These are phyloP conservation scores for Solanum dulcamara DNA, from an alignment of 257 asterid species.

Conservation along the genomic window DNA sequence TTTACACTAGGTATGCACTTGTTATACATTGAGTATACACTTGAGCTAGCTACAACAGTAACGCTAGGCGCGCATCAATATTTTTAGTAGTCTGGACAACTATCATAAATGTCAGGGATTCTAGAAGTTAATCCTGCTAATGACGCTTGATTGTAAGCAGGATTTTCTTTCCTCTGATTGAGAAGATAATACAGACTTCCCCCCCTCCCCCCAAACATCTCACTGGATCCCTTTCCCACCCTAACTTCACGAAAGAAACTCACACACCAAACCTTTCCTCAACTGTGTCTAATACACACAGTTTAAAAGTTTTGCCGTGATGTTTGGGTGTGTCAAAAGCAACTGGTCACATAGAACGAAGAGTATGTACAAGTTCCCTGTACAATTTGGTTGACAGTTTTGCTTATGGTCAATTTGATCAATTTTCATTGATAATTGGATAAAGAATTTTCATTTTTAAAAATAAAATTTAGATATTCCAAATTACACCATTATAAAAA, in stretches of 20 bases:
- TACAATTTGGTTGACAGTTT: neutral
- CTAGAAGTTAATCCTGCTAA: neutral
- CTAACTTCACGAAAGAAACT: neutral
- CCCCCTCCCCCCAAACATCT: neutral
- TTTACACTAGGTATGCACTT: neutral
- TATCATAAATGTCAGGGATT: neutral
- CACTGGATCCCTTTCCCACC: neutral
- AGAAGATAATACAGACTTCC: neutral
- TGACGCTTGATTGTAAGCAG: neutral
- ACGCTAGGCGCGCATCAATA: neutral
- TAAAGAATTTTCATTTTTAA: neutral
- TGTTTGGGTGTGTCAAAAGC: neutral
- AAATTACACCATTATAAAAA: neutral
- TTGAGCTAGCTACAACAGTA: neutral
- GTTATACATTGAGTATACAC: neutral
- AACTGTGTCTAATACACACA: neutral
- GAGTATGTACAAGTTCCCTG: neutral
- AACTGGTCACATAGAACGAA: neutral
- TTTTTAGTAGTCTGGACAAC: neutral
- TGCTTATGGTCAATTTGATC: neutral
- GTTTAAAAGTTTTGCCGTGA: neutral
- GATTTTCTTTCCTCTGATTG: neutral
- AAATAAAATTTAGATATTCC: neutral
- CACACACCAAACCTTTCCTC: neutral
- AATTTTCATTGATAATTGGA: neutral